phyloP scores from a whole-genome alignment of 768 basidiomycete genomes.

The Chalciporus pseudorubinellus region DNA sequence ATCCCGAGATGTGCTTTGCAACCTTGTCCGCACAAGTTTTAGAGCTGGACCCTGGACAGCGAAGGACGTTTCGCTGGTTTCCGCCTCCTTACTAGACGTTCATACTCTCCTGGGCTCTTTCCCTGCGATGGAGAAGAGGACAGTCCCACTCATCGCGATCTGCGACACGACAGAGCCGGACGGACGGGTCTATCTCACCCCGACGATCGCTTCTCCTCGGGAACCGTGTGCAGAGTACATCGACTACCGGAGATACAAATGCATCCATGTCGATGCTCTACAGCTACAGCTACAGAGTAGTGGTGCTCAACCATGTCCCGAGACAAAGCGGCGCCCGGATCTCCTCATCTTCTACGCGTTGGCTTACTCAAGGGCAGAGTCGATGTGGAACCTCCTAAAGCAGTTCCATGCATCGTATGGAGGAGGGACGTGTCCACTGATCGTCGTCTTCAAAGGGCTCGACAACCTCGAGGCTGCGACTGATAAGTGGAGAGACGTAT shows the following conservation, averaged over 20 bases:
- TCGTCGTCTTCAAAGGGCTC: constrained; percentile 23
- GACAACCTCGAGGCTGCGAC: constrained; percentile 12
- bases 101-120: constrained; percentile 7
- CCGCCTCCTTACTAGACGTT: constrained; percentile 21
- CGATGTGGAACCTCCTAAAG: constrained; percentile 15
- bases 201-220: not conserved
- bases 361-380: constrained; percentile 6
- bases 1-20: constrained; percentile 20
- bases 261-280: constrained; percentile 6
- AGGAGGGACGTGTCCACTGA: constrained; percentile 19
- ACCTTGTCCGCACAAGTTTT: constrained; percentile 15
- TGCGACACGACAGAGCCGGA: constrained; percentile 14
- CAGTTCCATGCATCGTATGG: constrained; percentile 16
- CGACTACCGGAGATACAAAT: constrained; percentile 13
- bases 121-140: constrained; percentile 10
- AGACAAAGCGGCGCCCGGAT: constrained; percentile 13
- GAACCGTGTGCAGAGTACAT: constrained; percentile 1
- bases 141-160: constrained; percentile 13
- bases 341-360: constrained; percentile 23
- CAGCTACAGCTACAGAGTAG: constrained; percentile 1
- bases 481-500: constrained; percentile 14
- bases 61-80: constrained; percentile 15
- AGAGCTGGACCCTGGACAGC: constrained; percentile 21
- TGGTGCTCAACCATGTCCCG: not conserved
- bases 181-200: constrained; percentile 1